Evolutionary conservation across 257 asterid species (phyloP), one percentile per base, ranked within the genome.

Genomic region (Verbena officinalis): DNA sequence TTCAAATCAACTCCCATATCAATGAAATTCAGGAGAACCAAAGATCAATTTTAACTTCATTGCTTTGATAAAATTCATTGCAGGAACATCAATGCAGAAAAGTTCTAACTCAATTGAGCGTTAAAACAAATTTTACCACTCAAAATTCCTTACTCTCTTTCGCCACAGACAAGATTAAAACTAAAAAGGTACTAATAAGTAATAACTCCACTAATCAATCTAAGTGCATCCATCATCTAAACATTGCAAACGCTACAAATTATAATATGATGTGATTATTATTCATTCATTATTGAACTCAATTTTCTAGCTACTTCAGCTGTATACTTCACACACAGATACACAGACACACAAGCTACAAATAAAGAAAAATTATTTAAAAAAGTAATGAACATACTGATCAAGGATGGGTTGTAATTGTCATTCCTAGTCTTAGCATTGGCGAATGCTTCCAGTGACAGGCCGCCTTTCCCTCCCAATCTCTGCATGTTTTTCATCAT

Each of bases 381-480:
- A 49, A 1, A 52, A 49, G 36, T 3, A 14, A 20, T 58, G 36
- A 17, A 40, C 73, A 6, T 77, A 90, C 99, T 87, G 79, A 93
- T 88, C 13, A 93, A 7, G 19, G 97, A 69, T 73, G 99, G 99
- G 59, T 87, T 93, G 59, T 82, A 90, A 9, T 69, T 55, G 27
- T 67, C 77, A 38, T 69, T 76, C 74, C 80, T 80, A 5, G 85
- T 77, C 76, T 86, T 87, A 23, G 90, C 92, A 73, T 85, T 92
- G 7, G 91, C 92, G 74, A 93, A 90, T 4, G 97, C 72, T 75
- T 85, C 86, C 33, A 92, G 91, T 20, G 98, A 92, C 48, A 92
- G 77, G 33, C 96, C 98, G 52, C 86, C 84, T 52, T 81, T 69
- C 9, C 87, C 96, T 40, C 98, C 98, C 81, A 93, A 71, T 76